Conservation (phyloP, 108 stramenopile species). For the Nitzschia sp. region DNA sequence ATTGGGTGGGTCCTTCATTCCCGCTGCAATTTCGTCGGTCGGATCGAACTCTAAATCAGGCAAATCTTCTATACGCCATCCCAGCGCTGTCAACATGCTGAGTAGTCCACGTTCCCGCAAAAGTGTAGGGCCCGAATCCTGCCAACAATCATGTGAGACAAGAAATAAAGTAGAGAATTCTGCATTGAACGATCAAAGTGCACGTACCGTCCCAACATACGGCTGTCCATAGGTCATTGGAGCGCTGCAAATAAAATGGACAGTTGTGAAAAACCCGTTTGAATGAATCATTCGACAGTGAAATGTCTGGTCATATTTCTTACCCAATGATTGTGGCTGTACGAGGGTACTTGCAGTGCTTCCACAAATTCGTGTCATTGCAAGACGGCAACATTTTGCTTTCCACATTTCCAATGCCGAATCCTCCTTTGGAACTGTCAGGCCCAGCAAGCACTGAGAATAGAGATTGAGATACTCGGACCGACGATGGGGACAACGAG, state of each 20-base stretch:
- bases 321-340: slow-evolving; percentile 51
- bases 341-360: slow-evolving; percentile 38
- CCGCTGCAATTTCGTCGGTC: neutral
- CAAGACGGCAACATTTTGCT: slow-evolving; percentile 47
- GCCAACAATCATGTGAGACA: neutral
- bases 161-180: neutral
- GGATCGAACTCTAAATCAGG: slow-evolving; percentile 74
- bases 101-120: slow-evolving; percentile 74
- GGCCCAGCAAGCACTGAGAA: neutral
- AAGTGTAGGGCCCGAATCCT: slow-evolving; percentile 76
- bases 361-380: slow-evolving; percentile 30
- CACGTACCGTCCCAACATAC: slow-evolving; percentile 78
- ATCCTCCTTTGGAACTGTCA: slow-evolving; percentile 28
- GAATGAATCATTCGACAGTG: neutral
- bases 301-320: neutral
- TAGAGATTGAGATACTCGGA: neutral
- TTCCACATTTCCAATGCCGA: slow-evolving; percentile 72
- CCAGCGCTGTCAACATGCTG: slow-evolving; percentile 65
- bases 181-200: neutral
- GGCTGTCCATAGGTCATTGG: slow-evolving; percentile 94
- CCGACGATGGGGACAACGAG: neutral
- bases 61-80: slow-evolving; percentile 86
- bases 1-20: slow-evolving; percentile 36
- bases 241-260: slow-evolving; percentile 54
- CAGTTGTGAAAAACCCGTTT: too few relatives aligned